Evolutionary conservation across 1,284 basidiomycete species (phyloP), one percentile per base, ranked within the genome.

Genomic region (Fomitopsis palustris): DNA sequence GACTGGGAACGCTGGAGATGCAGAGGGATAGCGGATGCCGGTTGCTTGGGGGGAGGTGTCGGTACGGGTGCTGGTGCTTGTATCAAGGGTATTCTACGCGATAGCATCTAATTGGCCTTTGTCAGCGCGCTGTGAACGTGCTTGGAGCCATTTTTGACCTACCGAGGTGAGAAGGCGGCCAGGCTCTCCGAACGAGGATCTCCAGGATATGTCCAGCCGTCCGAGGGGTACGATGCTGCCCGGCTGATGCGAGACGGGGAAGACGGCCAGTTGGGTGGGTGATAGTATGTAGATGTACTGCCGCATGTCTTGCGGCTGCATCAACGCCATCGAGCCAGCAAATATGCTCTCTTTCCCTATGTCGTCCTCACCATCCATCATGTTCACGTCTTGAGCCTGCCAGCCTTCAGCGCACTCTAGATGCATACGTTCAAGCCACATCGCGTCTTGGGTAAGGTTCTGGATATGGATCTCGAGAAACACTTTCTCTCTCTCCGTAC

Each of bases 391-490:
- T 38, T 80, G 68, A 2, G 80, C 84, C 29, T 75, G 71, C 85
- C 93, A 91, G 0, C 84, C 87, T 3, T 90, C 86, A 1, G 84
- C 82, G 49, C 87, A 82, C 63, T 93, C 89, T 56, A 96, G 82
- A 12, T 77, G 74, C 76, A 95, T 87, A 17, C 80, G 79, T 62
- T 92, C 88, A 58, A 96, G 90, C 74, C 83, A 84, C 74, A 95
- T 83, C 0, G 87, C 82, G 17, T 89, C 87, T 56, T 82, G 81
- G 0, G 91, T 92, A 56, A 89, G 76, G 66, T 96, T 96, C 70
- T 95, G 93, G 33, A 95, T 87, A 66, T 95, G 90, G 0, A 95
- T 84, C 71, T 96, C 93, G 19, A 95, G 83, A 69, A 93, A 94
- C 23, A 94, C 81, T 62, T 92, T 91, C 53, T 90, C 86, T 43